phyloP scores from a whole-genome alignment of 2,329 filamentous ascomycete species.

The Cercospora janseana region DNA sequence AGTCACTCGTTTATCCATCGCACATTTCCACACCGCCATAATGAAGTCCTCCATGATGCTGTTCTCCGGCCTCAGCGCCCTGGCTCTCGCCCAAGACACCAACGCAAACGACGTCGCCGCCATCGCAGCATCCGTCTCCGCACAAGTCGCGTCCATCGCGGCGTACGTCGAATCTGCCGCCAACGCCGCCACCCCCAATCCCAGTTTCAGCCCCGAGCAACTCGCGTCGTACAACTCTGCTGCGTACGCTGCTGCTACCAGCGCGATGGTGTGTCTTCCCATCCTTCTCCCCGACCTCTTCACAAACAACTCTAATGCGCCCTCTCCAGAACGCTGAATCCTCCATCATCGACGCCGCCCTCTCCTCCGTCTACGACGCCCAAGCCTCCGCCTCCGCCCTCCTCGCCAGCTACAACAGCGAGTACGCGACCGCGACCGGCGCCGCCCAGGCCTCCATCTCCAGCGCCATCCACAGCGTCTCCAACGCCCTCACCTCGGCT shows the following conservation, averaged over 20 bases:
- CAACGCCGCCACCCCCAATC: conserved; percentile 15
- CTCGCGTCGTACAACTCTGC: conserved; percentile 23
- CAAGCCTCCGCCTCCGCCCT: conserved; percentile 16
- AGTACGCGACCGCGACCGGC: conserved; percentile 19
- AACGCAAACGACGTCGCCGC: conserved; percentile 2
- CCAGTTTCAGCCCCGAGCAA: conserved; percentile 16
- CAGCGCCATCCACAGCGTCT: not conserved
- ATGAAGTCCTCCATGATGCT: conserved; percentile 29
- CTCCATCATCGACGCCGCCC: conserved; percentile 19
- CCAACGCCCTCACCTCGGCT: not conserved
- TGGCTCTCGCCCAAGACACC: conserved; percentile 24
- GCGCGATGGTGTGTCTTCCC: conserved; percentile 16
- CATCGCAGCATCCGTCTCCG: conserved; percentile 18
- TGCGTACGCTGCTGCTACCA: conserved; percentile 16
- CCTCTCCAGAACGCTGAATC: conserved; percentile 12
- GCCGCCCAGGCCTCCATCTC: conserved; percentile 10
- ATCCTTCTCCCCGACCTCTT: not conserved
- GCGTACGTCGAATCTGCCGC: conserved; percentile 15
- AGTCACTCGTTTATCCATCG: conserved; percentile 6
- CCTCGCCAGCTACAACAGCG: conserved; percentile 11
- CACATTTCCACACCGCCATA: conserved; percentile 5
- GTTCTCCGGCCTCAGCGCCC: conserved; percentile 27
- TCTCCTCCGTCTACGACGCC: conserved; percentile 17
- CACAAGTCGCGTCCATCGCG: conserved; percentile 15
- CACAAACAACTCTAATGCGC: conserved; percentile 1